phyloP scores from a whole-genome alignment of 805 yeast species.

The Lachancea sp. region DNA sequence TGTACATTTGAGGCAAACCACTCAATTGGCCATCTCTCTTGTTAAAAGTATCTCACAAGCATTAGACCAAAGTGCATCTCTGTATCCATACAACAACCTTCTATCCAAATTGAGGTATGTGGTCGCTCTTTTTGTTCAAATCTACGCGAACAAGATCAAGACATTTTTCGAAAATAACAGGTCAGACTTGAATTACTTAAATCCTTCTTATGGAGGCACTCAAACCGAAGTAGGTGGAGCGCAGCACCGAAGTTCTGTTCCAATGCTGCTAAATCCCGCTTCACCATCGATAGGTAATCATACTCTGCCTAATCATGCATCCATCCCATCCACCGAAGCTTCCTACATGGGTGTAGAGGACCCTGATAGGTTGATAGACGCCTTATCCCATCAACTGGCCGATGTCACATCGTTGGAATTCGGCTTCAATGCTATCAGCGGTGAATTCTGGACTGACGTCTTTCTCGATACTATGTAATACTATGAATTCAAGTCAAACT shows the following conservation, averaged over 20 bases:
- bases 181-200: neutral
- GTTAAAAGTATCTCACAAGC: slow-evolving; percentile 23
- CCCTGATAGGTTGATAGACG: neutral
- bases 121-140: slow-evolving; percentile 52
- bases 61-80: slow-evolving; percentile 26
- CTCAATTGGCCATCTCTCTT: slow-evolving; percentile 38
- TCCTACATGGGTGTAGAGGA: neutral
- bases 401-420: slow-evolving; percentile 38
- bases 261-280: slow-evolving; percentile 7
- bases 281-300: slow-evolving; percentile 1
- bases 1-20: slow-evolving; percentile 40
- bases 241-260: slow-evolving; percentile 5
- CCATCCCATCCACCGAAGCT: neutral
- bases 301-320: neutral
- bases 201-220: neutral
- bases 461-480: slow-evolving; percentile 18
- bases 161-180: slow-evolving; percentile 8
- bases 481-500: neutral
- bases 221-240: neutral
- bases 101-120: slow-evolving; percentile 50
- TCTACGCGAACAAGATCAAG: slow-evolving; percentile 51
- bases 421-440: slow-evolving; percentile 52
- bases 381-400: slow-evolving; percentile 24
- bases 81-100: slow-evolving; percentile 43
- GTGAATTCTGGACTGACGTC: slow-evolving; percentile 65